Evolutionary conservation across 2,329 filamentous ascomycete species (phyloP), one percentile per base, ranked within the genome.

Genomic region (Chaetothyriales sp.): DNA sequence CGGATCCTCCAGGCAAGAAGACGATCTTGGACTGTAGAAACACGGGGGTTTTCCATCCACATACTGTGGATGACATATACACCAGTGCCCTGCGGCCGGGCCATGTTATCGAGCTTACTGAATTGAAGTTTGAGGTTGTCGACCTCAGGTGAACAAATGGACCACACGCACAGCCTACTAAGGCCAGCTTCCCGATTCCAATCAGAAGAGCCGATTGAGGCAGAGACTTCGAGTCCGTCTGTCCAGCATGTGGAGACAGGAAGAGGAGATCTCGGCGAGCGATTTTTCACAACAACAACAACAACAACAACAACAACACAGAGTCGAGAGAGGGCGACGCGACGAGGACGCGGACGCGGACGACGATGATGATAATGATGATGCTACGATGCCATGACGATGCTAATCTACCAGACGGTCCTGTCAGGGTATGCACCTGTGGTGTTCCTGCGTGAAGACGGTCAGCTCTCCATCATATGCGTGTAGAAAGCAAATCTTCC

Each of bases 1-100:
- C 92, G 0, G 86, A 95, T 66, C 92, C 92, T 0, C 90, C 92
- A 0, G 92, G 92, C 0, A 75, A 96, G 59, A 80, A 85, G 56
- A 79, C 86, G n/a, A 83, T 98, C 32, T 72, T 94, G 44, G 76
- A 80, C 43, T 98, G 92, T 68, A 80, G 70, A 2, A 78, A 88
- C 53, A 76, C 77, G 0, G 85, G 86, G 1, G 76, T 93, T 0
- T 98, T 98, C 64, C 92, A 98, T 65, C 86, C 80, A 5, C 83
- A 86, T 61, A 67, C 68, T 0, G 73, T 83, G 55, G 73, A 78
- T 22, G 82, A 88, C 59, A 76, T 93, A 1, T 94, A 94, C 63
- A 87, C 84, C 0, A 79, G 83, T 61, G 86, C 86, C 1, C 69
- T 77, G 48, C 73, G 80, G 48, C 82, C 81, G 0, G 83, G 83